These are phyloP conservation scores for Marasmius tenuissimus DNA, from an alignment of 1,284 basidiomycete species.

Conservation along the genomic window DNA sequence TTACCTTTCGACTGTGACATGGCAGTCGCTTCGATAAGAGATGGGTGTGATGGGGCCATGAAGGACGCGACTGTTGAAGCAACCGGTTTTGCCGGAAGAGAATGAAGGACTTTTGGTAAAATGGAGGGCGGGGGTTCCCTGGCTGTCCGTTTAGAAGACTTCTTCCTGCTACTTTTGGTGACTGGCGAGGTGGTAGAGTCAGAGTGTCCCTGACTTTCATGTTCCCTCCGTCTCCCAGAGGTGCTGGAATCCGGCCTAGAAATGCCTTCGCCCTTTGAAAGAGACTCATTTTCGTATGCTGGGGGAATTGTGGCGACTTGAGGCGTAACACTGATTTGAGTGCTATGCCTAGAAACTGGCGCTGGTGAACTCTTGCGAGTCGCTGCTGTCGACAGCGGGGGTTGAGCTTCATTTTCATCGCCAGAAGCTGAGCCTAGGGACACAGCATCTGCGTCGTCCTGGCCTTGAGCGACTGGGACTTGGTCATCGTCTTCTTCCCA, in stretches of 20 bases:
- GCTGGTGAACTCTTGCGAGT: neutral
- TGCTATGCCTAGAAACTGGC: neutral
- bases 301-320: neutral
- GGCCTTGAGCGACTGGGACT: constrained; percentile 23
- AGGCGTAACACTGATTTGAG: neutral
- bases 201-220: neutral
- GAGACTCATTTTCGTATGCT: neutral
- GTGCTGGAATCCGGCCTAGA: neutral
- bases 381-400: constrained; percentile 2
- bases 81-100: constrained; percentile 71
- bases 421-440: constrained; percentile 61
- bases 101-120: constrained; percentile 41
- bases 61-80: constrained; percentile 47
- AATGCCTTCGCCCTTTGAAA: neutral
- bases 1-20: constrained; percentile 46
- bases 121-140: constrained; percentile 28
- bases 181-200: constrained; percentile 5
- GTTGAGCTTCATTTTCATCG: constrained; percentile 60
- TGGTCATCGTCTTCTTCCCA: constrained; percentile 74
- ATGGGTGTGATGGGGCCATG: constrained; percentile 53
- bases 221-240: neutral
- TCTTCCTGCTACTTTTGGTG: constrained; percentile 20
- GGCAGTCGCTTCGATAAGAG: constrained; percentile 56
- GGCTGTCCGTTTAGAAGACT: constrained; percentile 20
- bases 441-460: constrained; percentile 63